Base-by-base conservation (phyloP, 768 basidiomycete species). In the Mycena maculata region DNA sequence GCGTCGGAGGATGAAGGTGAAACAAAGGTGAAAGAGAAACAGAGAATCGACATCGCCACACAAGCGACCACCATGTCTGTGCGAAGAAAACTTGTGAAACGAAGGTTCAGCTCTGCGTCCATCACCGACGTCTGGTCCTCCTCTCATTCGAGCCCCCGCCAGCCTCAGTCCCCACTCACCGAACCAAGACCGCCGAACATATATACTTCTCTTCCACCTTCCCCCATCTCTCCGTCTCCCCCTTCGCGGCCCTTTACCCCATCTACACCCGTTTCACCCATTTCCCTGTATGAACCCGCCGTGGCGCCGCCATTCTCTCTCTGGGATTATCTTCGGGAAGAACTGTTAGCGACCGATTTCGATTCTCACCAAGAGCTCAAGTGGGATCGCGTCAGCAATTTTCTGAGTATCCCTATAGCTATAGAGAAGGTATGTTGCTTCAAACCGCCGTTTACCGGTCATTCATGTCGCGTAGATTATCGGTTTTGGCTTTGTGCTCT, bases 311-410 rank as follows among this genome's bases (percentile, higher is more conserved):
- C 93, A 4, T 94, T 94, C 76, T 94, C 94, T 5, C 75, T 97
- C 23, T 97, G 95, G 95, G 95, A 96, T 68, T 96, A 97, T 76
- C 84, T 97, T 23, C 83, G 90, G 16, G 94, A 96, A 74, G 95
- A 97, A 73, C 83, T 96, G 8, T 80, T 96, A 10, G 94, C 92
- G 1, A 95, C 93, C n/a, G 94, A 97, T 78, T 94, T 95, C 75
- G 95, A 97, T 77, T 94, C 92, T 0, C 94, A 95, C 69, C 94
- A 97, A 72, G 95, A 96, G 75, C 82, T 94, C 71, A 96, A 96
- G 78, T 95, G 95, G 92, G 97, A 99, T 74, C 85, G 98, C 16
- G 96, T 99, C 61, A 92, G 94, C 76, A 99, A 99, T 78, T 99
- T 99, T 76, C 79, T 99, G 63, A 91, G 87, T 57, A 95, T 99